These are phyloP conservation scores for Neocucurbitaria cava DNA, from an alignment of 2,329 filamentous ascomycete genomes.

Conservation along the genomic window DNA sequence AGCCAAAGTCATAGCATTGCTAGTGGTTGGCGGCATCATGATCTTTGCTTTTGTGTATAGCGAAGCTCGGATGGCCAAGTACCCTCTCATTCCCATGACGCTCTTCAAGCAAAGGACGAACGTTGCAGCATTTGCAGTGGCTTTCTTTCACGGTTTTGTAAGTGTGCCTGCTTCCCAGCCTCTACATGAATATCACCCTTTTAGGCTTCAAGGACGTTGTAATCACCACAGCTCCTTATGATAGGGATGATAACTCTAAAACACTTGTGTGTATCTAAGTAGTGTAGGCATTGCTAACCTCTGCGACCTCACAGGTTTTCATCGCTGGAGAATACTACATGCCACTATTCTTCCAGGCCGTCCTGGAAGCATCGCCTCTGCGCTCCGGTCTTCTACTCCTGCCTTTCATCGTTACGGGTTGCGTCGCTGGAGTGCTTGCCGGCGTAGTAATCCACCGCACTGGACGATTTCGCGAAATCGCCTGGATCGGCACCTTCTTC, in stretches of 20 bases:
- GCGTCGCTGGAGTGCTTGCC: slow-evolving; percentile 53
- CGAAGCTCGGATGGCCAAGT: slow-evolving; percentile 68
- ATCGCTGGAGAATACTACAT: slow-evolving; percentile 72
- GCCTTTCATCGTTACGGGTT: slow-evolving; percentile 61
- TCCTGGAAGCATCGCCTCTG: slow-evolving; percentile 66
- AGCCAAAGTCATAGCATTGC: slow-evolving; percentile 62
- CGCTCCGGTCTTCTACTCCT: slow-evolving; percentile 68
- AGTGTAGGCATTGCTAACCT: neutral
- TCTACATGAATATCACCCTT: too few relatives aligned
- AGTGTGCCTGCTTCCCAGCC: too few relatives aligned
- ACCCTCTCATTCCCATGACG: slow-evolving; percentile 72
- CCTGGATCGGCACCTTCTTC: slow-evolving; percentile 43
- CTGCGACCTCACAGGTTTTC: slow-evolving; percentile 27
- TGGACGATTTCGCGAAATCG: slow-evolving; percentile 51
- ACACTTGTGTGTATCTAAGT: too few relatives aligned
- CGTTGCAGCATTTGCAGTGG: slow-evolving; percentile 61
- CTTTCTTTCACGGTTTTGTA: slow-evolving; percentile 58
- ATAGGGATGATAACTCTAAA: too few relatives aligned
- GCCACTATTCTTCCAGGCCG: slow-evolving; percentile 76
- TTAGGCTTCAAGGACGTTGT: too few relatives aligned
- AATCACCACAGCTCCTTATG: too few relatives aligned
- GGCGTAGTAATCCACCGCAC: slow-evolving; percentile 58
- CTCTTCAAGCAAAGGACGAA: slow-evolving; percentile 66
- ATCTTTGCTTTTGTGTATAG: slow-evolving; percentile 63
- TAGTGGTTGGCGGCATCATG: slow-evolving; percentile 60